Base-by-base conservation (phyloP, 768 basidiomycete species). In the Amanita exitialis region DNA sequence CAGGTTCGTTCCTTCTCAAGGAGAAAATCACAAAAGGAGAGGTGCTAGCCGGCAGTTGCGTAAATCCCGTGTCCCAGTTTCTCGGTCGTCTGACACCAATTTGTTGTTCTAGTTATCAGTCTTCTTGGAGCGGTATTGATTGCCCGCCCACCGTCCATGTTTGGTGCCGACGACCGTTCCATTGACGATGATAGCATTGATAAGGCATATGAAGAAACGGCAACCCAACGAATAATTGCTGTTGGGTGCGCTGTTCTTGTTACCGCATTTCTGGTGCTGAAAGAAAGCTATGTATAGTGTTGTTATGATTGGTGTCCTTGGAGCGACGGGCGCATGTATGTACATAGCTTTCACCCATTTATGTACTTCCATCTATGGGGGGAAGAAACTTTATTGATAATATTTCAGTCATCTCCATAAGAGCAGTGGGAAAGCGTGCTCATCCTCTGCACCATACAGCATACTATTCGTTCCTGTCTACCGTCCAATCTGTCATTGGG, bases 101-200 rank as follows among this genome's bases (percentile, higher is more conserved):
- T n/a, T 7, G 10, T 36, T n/a, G 49, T 15, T 9, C 15, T 16
- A 78, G 78, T 85, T 4, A 72, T 76, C 47, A 84, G 87, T 62
- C 71, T 94, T 27, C 38, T 76, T 6, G 92, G 91, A 0, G 89
- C 91, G 6, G 63, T 93, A 12, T 69, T 92, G 7, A 90, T 96
- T 46, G 87, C 90, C 6, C 74, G 88, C 30, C 92, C 92, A 0
- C 67, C 74, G 0, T 80, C 81, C 45, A 58, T 96, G 6, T 94
- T 96, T 57, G 84, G 83, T 3, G 25, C 45, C 28, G 6, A 32
- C 6, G 27, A 41, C n/a, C 9, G 7, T n/a, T n/a, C n/a, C n/a
- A n/a, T n/a, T n/a, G n/a, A n/a, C n/a, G n/a, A n/a, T n/a, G n/a
- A n/a, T 12, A 23, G 27, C 2, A 23, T 37, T 6, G 20, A 21